Percentiles rank a stretch among this genome's conserved stretches.
These are phyloP conservation scores for Melanomma pulvis-pyrius DNA, from an alignment of 495 filamentous ascomycete genomes.

Conservation along the genomic window DNA sequence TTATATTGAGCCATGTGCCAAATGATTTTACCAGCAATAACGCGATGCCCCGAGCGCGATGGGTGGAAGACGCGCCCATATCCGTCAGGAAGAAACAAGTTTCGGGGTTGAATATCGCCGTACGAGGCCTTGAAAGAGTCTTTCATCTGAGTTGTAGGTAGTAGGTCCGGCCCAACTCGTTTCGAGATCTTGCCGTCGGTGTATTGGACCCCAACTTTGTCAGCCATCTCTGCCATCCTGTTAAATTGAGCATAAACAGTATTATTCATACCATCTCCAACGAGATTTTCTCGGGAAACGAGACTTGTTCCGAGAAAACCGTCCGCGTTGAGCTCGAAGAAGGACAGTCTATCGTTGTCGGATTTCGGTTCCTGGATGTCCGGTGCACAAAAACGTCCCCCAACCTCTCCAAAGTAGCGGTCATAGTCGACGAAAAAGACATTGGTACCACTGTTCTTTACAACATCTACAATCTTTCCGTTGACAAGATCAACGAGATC, in stretches of 20 bases:
- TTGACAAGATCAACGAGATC: neutral
- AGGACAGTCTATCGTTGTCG: neutral
- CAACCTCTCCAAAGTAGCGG: neutral
- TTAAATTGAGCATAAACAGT: neutral
- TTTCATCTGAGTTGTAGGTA: neutral
- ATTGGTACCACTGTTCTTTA: neutral
- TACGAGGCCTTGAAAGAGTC: neutral
- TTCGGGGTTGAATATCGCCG: neutral
- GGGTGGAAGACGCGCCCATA: neutral
- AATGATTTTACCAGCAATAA: neutral
- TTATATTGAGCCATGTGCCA: neutral
- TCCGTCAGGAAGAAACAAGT: neutral
- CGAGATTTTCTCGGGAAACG: neutral
- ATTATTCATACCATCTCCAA: neutral
- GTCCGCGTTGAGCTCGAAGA: neutral
- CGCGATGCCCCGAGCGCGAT: neutral
- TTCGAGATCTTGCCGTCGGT: too few species aligned
- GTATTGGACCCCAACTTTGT: neutral
- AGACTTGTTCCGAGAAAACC: neutral
- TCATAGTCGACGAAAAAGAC: neutral
- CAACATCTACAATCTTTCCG: neutral
- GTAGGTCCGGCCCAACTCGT: neutral
- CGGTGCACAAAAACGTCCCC: neutral
- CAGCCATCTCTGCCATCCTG: neutral
- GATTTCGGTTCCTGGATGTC: neutral